These are phyloP conservation scores for Candida namnaoensis DNA, from an alignment of 805 yeast genomes.

Conservation along the genomic window DNA sequence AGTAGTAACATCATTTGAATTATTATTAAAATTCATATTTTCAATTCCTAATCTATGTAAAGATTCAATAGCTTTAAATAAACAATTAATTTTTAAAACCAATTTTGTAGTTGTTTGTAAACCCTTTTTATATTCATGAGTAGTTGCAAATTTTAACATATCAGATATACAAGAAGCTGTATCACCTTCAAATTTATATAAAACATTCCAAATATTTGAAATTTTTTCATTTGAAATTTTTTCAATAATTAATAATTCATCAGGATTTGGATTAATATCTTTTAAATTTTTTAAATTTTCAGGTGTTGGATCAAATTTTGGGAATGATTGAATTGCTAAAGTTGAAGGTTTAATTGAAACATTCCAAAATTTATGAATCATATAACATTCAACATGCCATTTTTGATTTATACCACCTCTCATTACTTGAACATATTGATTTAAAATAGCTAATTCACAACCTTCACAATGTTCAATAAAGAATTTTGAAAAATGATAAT, in stretches of 20 bases:
- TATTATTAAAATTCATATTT: slow-evolving; percentile 1
- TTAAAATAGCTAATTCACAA: slow-evolving; percentile 82
- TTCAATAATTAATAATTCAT: slow-evolving; percentile 49
- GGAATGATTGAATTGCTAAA: slow-evolving; percentile 34
- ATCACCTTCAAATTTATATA: slow-evolving; percentile 85
- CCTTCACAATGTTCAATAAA: slow-evolving; percentile 91
- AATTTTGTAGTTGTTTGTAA: slow-evolving; percentile 62
- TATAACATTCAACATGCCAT: slow-evolving; percentile 99
- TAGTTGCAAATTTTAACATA: slow-evolving; percentile 80
- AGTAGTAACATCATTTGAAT: not conserved
- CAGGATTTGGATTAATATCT: slow-evolving; percentile 31
- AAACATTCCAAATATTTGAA: slow-evolving; percentile 70
- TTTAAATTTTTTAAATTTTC: slow-evolving; percentile 13
- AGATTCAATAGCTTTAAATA: slow-evolving; percentile 68
- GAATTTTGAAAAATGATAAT: slow-evolving; percentile 79
- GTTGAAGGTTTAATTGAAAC: slow-evolving; percentile 62
- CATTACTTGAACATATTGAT: slow-evolving; percentile 88
- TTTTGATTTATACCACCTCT: slow-evolving; percentile 89
- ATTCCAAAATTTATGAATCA: slow-evolving; percentile 96
- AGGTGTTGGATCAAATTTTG: slow-evolving; percentile 16
- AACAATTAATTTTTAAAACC: slow-evolving; percentile 62
- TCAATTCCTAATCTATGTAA: slow-evolving; percentile 23
- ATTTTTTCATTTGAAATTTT: slow-evolving; percentile 52
- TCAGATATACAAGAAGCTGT: slow-evolving; percentile 86
- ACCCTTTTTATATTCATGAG: slow-evolving; percentile 62